phyloP scores from a whole-genome alignment of 2,329 filamentous ascomycete species.

The Sporothrix euskadiensis region DNA sequence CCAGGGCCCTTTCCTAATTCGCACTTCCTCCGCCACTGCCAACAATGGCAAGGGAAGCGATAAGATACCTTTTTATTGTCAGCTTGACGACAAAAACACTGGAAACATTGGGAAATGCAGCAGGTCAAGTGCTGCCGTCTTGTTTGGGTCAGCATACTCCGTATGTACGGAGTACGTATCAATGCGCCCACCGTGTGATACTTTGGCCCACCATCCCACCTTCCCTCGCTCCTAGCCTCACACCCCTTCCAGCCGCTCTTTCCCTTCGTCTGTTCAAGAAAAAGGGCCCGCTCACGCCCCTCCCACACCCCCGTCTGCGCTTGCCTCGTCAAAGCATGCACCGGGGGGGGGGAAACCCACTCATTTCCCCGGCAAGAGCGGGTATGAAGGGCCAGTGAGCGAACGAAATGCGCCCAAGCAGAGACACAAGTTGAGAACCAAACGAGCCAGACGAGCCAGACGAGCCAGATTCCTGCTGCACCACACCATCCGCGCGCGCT shows the following conservation, averaged over 20 bases:
- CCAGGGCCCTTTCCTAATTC: slow-evolving; percentile 8
- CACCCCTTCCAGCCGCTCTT: slow-evolving; percentile 5
- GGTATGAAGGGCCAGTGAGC: slow-evolving; percentile 17
- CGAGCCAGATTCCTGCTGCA: neutral
- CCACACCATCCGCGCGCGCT: slow-evolving; percentile 4
- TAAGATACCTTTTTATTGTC: neutral
- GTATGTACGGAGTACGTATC: neutral
- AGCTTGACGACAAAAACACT: neutral
- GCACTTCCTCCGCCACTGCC: neutral
- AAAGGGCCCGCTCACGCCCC: neutral
- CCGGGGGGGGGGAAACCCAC: slow-evolving; percentile 21
- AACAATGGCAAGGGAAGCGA: neutral
- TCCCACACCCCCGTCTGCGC: slow-evolving; percentile 26
- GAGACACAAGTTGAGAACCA: neutral
- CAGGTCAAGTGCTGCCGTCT: neutral
- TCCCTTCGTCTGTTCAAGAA: neutral
- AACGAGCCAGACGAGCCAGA: neutral
- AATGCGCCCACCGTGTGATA: neutral
- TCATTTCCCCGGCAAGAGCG: slow-evolving; percentile 29
- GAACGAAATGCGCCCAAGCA: slow-evolving; percentile 21
- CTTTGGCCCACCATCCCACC: neutral
- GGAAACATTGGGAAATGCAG: neutral
- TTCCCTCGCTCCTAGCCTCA: slow-evolving; percentile 14
- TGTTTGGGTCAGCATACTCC: neutral
- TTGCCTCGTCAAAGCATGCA: slow-evolving; percentile 32